Evolutionary conservation across 306 rosid genomes (phyloP), one percentile per base, ranked within the genome.

Genomic region (Vigna hirtella): DNA sequence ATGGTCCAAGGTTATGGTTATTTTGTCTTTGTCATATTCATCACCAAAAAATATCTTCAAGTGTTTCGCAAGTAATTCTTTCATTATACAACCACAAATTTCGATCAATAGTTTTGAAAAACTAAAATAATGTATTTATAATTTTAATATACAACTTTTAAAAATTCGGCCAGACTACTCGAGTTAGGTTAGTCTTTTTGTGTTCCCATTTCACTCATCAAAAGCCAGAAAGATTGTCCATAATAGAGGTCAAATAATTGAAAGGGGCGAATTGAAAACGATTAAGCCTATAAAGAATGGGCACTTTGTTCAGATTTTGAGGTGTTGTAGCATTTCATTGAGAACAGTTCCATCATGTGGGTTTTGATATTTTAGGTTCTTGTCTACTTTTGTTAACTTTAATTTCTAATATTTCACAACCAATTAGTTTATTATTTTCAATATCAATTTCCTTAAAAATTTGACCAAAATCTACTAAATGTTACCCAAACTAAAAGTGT

Each of bases 181-280:
- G 34, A 72, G 51, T 72, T 76, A 56, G 83, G 77, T 77, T 57
- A 5, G 26, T 45, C n/a, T 74, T 72, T 61, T 34, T 2, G 14
- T 75, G 74, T 20, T 20, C 55, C 45, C 63, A 12, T 78, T 38
- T 71, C 28, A 16, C 17, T 51, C 78, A 85, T 76, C 63, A 79
- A 76, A 82, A 82, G 84, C 78, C 45, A 67, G 86, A 64, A 72
- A 53, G 81, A 75, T 68, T 42, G 22, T 81, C 13, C 24, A 36
- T 20, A 72, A 67, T 24, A 67, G 76, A 65, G 42, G 69, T 84
- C 83, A 85, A 74, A 79, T 82, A 70, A 71, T 70, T 79, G 77
- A 26, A 84, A 55, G 51, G 52, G 42, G 67, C 82, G 78, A 63
- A 30, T 75, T 24, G 84, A 75, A 79, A 84, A 77, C 52, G 80